phyloP scores from a whole-genome alignment of 768 basidiomycete genomes.

The Psilocybe cyanescens region DNA sequence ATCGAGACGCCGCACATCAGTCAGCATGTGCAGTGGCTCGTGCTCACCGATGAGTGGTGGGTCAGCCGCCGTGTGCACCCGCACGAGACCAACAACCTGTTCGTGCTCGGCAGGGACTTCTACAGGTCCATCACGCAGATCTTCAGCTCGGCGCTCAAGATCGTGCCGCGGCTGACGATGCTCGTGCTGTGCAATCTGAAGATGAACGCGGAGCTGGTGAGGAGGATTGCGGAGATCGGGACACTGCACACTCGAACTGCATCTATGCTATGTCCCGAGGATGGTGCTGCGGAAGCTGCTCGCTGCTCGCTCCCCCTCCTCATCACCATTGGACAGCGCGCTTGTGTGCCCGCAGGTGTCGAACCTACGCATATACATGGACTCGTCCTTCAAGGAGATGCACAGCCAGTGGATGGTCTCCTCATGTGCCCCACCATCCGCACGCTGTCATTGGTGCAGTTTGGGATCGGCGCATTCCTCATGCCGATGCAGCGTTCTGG shows the following conservation, averaged over 20 bases:
- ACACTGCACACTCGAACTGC: constrained; percentile 25
- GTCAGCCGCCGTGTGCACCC: constrained; percentile 22
- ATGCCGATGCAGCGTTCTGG: constrained; percentile 17
- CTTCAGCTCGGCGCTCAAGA: constrained; percentile 17
- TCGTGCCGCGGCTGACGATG: constrained; percentile 15
- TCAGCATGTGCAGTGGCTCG: constrained; percentile 19
- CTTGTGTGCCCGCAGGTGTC: constrained; percentile 16
- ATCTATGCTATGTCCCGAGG: constrained; percentile 21
- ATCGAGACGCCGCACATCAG: constrained; percentile 17
- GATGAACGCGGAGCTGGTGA: constrained; percentile 18
- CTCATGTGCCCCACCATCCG: constrained; percentile 25
- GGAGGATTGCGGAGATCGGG: constrained; percentile 18
- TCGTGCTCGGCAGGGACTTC: constrained; percentile 19
- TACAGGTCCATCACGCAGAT: constrained; percentile 20
- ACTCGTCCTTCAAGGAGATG: constrained; percentile 24
- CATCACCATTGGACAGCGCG: background rate
- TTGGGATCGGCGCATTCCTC: constrained; percentile 17
- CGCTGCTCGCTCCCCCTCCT: no score
- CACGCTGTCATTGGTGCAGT: constrained; percentile 22
- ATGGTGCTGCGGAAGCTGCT: constrained; percentile 13
- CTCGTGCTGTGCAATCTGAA: constrained; percentile 23
- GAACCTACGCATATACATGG: constrained; percentile 24
- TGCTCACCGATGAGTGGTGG: constrained; percentile 27
- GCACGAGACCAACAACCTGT: constrained; percentile 23
- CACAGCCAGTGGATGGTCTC: constrained; percentile 26